These are phyloP conservation scores for Aspergillus sparsus DNA, from an alignment of 495 filamentous ascomycete genomes.

Conservation along the genomic window DNA sequence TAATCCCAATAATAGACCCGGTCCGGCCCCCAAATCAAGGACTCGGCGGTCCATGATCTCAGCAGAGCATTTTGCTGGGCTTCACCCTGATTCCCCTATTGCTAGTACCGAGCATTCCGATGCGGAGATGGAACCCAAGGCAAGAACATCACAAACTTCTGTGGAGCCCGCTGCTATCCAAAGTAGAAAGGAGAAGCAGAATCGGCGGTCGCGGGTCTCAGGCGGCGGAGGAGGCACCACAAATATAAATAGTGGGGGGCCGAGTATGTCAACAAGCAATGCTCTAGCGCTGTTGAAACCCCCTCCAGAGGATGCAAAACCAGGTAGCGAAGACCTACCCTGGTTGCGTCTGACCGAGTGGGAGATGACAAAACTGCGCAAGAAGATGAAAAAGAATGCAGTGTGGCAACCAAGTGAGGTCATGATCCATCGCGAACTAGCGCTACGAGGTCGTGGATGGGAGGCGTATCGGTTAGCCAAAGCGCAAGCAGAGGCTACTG, in stretches of 20 bases:
- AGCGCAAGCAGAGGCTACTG: constrained; percentile 64
- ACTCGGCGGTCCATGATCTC: constrained; percentile 42
- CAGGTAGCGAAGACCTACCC: constrained; percentile 75
- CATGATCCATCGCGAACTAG: constrained; percentile 91
- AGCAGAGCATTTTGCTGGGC: constrained; percentile 35
- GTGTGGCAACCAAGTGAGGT: constrained; percentile 94
- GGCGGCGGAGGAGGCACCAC: constrained; percentile 36
- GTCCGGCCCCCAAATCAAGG: constrained; percentile 35
- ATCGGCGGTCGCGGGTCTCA: constrained; percentile 48
- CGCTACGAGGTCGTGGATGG: constrained; percentile 71
- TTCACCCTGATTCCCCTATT: constrained; percentile 47
- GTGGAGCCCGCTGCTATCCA: constrained; percentile 15
- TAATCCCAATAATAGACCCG: constrained; percentile 40
- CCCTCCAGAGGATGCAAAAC: constrained; percentile 72
- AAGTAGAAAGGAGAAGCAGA: constrained; percentile 41
- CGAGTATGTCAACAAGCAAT: constrained; percentile 77
- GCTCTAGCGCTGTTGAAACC: constrained; percentile 74
- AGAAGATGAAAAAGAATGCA: constrained; percentile 99
- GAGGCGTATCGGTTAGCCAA: constrained; percentile 73
- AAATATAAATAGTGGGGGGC: constrained; percentile 54
- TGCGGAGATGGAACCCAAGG: constrained; percentile 35
- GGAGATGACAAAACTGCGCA: constrained; percentile 87
- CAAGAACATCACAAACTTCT: constrained; percentile 10
- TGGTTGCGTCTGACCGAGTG: constrained; percentile 90
- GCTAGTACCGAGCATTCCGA: constrained; percentile 52